phyloP scores from a whole-genome alignment of 805 yeast genomes.

The Novakomyces olei region DNA sequence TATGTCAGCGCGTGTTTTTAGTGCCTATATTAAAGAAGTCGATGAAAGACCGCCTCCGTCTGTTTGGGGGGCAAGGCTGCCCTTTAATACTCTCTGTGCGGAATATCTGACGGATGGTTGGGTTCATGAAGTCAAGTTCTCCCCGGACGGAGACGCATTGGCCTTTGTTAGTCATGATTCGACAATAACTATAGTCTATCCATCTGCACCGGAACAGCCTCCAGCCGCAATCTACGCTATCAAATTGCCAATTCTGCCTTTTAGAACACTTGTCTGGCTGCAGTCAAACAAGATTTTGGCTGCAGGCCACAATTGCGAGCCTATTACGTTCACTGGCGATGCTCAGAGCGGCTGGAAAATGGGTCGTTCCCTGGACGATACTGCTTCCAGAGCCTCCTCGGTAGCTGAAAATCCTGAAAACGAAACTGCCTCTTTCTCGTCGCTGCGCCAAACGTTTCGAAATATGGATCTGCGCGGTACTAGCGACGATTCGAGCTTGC shows the following conservation, averaged over 20 bases:
- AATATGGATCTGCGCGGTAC: constrained; percentile 90
- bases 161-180: constrained; percentile 79
- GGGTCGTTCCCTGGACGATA: constrained; percentile 42
- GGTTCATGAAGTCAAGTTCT: constrained; percentile 78
- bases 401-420: constrained; percentile 31
- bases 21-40: constrained; percentile 70
- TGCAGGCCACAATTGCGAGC: constrained; percentile 85
- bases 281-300: constrained; percentile 47
- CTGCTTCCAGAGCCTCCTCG: constrained; percentile 23
- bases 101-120: constrained; percentile 60
- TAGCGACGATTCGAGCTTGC: constrained; percentile 27
- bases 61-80: constrained; percentile 86
- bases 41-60: constrained; percentile 64
- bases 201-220: constrained; percentile 41
- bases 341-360: constrained; percentile 37
- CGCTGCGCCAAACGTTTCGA: constrained; percentile 64
- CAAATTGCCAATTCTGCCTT: constrained; percentile 54
- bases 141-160: constrained; percentile 53
- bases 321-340: constrained; percentile 59
- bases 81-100: constrained; percentile 79
- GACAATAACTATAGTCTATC: constrained; percentile 57
- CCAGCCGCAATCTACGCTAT: constrained; percentile 38
- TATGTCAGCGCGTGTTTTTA: constrained; percentile 74
- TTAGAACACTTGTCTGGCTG: constrained; percentile 50
- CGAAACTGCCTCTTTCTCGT: constrained; percentile 19